phyloP scores from a whole-genome alignment of 352 stramenopile genomes.

The Globisporangium orthogonon region DNA sequence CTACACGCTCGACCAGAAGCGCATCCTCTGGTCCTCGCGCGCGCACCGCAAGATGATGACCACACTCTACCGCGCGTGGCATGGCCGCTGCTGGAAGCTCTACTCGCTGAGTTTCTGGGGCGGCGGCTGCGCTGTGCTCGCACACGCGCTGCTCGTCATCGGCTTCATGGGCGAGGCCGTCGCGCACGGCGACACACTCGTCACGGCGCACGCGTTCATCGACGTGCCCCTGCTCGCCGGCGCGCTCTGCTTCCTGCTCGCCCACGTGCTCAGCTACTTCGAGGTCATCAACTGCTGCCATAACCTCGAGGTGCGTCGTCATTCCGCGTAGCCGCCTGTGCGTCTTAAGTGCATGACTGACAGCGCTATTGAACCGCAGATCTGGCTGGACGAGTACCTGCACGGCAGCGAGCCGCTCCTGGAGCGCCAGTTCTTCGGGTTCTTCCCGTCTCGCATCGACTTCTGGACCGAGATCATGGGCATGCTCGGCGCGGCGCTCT shows the following conservation, averaged over 20 bases:
- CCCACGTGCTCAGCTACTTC: constrained; percentile 68
- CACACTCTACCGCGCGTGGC: constrained; percentile 75
- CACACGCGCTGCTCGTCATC: constrained; percentile 54
- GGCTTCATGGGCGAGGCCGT: constrained; percentile 54
- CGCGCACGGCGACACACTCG: constrained; percentile 25
- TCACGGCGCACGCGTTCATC: constrained; percentile 33
- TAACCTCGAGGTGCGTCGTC: constrained; percentile 50
- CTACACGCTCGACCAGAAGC: constrained; percentile 80
- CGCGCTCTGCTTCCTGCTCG: constrained; percentile 44
- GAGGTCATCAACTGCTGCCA: constrained; percentile 88
- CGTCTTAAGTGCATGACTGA: too few relatives aligned
- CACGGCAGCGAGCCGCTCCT: constrained; percentile 65
- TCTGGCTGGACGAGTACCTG: constrained; percentile 84
- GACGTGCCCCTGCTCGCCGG: constrained; percentile 60
- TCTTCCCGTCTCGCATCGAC: constrained; percentile 80
- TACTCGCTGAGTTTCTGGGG: constrained; percentile 76
- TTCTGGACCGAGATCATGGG: constrained; percentile 69
- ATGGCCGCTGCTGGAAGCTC: constrained; percentile 59
- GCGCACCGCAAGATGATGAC: constrained; percentile 87
- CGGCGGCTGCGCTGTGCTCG: constrained; percentile 41
- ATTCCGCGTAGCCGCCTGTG: too few relatives aligned
- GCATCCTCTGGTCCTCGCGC: constrained; percentile 82
- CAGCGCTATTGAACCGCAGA: constrained; percentile 17
- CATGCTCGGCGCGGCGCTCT: constrained; percentile 56
- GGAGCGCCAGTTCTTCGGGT: constrained; percentile 58